Base-by-base conservation (phyloP, 805 yeast genomes). In the Wickerhamiella allomyrinae region DNA sequence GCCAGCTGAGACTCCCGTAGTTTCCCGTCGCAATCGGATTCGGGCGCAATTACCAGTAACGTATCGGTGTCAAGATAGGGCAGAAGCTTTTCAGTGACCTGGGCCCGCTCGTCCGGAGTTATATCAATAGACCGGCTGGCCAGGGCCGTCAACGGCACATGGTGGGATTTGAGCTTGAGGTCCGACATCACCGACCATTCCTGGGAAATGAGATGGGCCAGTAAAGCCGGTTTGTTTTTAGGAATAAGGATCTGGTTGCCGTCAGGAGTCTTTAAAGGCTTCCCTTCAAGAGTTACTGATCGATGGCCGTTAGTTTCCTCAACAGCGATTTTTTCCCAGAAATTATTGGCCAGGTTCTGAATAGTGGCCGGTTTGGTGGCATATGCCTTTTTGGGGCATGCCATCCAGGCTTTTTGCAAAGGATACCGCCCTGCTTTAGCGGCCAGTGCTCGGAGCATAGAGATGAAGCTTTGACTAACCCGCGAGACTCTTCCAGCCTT, bases 1-100 rank as follows among this genome's bases (percentile, higher is more conserved):
- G 76, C 74, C 49, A 84, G 78, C 61, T 91, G 98, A n/a, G 74
- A 84, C 29, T 65, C 58, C 55, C 98, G 71, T 47, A 91, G 67
- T 34, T 65, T 67, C 8, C 97, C 97, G 50, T 82, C 87, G 57
- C 81, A 85, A 57, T 89, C 97, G 34, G 66, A 68, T 9, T 52
- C 49, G 10, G 95, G 94, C 1, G 95, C 77, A 55, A 87, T 80
- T 7, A 89, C 85, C 41, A 91, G 68, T 48, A 94, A 66, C 1
- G 97, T 86, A 60, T 91, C 99, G 0, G 98, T 91, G 58, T 91
- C 98, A 45, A 93, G 66, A 56, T 87, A 91, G 42, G 87, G 75
- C 54, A 89, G 63, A 47, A 91, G 62, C 48, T 71, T 72, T 34
- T 68, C 60, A 46, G 74, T 70, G 17, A 84, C 72, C 34, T 71